Conservation (phyloP, 1,284 basidiomycete species). For the Phenoliferia sp. region DNA sequence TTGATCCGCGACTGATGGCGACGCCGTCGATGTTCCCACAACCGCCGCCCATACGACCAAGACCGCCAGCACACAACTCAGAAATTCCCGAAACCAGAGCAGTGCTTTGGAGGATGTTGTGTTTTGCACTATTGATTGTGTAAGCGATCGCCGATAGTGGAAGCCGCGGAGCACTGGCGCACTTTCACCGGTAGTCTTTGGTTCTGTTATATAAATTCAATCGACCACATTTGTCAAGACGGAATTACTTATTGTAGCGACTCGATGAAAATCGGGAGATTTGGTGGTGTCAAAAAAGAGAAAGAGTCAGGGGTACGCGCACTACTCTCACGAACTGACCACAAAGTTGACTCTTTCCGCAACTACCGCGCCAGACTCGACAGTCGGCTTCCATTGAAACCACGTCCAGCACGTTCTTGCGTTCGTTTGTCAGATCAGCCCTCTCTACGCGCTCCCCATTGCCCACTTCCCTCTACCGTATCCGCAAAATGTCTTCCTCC, state of each 20-base stretch:
- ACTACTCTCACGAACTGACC: neutral
- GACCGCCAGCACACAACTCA: neutral
- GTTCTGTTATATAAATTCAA: neutral
- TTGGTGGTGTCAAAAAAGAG: neutral
- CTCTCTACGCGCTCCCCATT: neutral
- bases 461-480: neutral
- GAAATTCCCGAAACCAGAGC: neutral
- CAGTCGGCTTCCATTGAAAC: neutral
- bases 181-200: neutral
- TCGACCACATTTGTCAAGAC: no score
- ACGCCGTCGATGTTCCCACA: neutral
- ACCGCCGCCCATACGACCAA: neutral
- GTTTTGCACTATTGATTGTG: neutral
- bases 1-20: neutral
- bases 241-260: no score
- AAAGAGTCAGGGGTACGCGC: neutral
- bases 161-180: neutral
- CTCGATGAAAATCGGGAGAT: neutral
- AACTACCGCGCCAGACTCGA: neutral
- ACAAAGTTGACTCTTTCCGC: neutral
- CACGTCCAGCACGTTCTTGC: neutral
- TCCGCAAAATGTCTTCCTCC: constrained; percentile 10
- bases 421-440: neutral
- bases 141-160: neutral
- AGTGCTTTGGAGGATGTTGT: neutral